Conservation (phyloP, 306 rosid species). For the Quillaja saponaria region DNA sequence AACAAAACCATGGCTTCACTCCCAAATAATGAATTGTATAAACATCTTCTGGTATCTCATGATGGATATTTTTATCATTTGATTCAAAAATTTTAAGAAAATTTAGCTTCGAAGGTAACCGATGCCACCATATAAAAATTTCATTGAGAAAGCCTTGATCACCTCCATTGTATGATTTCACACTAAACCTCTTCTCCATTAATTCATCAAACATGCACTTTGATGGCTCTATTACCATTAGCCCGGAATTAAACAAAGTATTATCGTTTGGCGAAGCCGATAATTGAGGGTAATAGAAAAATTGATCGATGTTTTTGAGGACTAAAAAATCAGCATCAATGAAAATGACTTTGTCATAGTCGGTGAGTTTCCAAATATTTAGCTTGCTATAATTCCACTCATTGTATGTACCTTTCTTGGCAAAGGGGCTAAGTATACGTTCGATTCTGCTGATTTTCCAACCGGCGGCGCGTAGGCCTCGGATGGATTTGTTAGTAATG, state of each 20-base stretch:
- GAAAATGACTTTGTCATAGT: conserved; percentile 66
- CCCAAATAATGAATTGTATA: conserved; percentile 70
- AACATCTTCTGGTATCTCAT: conserved; percentile 23
- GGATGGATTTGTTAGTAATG: conserved; percentile 39
- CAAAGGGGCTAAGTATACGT: conserved; percentile 61
- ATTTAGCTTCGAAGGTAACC: conserved; percentile 55
- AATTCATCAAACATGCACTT: conserved; percentile 59
- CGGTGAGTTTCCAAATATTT: conserved; percentile 59
- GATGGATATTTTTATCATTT: neutral
- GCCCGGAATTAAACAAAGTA: conserved; percentile 64
- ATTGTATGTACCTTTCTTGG: conserved; percentile 57
- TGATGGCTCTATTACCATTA: conserved; percentile 82
- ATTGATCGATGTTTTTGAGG: conserved; percentile 40
- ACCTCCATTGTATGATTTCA: conserved; percentile 68
- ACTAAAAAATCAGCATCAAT: conserved; percentile 68
- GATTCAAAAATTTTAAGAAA: conserved; percentile 34
- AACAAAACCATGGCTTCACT: conserved; percentile 88
- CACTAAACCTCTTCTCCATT: conserved; percentile 36
- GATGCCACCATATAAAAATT: conserved; percentile 83
- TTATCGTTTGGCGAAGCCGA: conserved; percentile 59
- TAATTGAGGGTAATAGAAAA: conserved; percentile 53
- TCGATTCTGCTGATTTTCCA: conserved; percentile 56
- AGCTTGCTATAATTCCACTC: conserved; percentile 91
- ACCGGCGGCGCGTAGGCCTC: conserved; percentile 58
- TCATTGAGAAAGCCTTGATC: conserved; percentile 89